Evolutionary conservation across 495 filamentous ascomycete genomes (phyloP), one percentile per base, ranked within the genome.

Genomic region (Pyrenula aspistea): DNA sequence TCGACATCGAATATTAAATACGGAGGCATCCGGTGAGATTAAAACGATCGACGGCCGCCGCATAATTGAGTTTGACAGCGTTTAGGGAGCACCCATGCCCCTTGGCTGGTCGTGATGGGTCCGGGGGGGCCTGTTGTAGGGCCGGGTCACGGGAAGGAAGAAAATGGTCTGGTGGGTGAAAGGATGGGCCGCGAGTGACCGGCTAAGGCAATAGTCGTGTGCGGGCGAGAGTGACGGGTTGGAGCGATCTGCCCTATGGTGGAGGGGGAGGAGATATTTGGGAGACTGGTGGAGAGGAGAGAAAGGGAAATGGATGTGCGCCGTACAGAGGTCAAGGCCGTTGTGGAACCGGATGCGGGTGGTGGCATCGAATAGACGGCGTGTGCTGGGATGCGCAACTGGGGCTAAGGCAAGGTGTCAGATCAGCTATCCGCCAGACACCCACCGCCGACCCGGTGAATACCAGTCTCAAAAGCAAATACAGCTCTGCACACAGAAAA

Each of bases 391-490:
- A 42, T 42, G 50, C 50, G 50, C 50, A 52, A 19, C n/a, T 52
- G 50, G 31, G n/a, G 50, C 50, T 52, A 52, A 52, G 19, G 50
- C 31, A 42, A 42, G 22, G 50, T 52, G 50, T 52, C 50, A 52
- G 50, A 52, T 52, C 50, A 52, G n/a, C 50, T 52, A 52, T 52
- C 50, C 50, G 50, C 20, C n/a, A n/a, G n/a, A n/a, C n/a, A n/a
- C n/a, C n/a, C n/a, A n/a, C n/a, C n/a, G n/a, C n/a, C n/a, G n/a
- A n/a, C n/a, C n/a, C n/a, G n/a, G n/a, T n/a, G n/a, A n/a, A n/a
- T n/a, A n/a, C n/a, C n/a, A n/a, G n/a, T n/a, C n/a, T n/a, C n/a
- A n/a, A n/a, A n/a, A n/a, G n/a, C n/a, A n/a, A n/a, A n/a, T n/a
- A n/a, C n/a, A n/a, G n/a, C n/a, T n/a, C n/a, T n/a, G n/a, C n/a